Conservation (phyloP, 1,139 yeast species). For the Lodderomyces oxycetoniae region DNA sequence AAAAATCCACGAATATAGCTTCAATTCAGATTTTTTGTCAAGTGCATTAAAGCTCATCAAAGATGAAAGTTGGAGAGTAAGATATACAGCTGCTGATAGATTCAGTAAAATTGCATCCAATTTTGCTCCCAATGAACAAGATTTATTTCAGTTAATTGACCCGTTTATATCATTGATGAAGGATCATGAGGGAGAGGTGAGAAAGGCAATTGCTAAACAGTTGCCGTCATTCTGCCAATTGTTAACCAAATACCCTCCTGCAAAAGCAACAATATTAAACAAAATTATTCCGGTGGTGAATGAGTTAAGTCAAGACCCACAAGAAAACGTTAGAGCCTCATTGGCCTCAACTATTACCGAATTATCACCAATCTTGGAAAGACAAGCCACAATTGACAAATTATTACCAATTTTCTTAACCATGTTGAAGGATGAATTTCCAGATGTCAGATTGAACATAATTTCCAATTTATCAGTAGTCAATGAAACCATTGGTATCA, state of each 20-base stretch:
- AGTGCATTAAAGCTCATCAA: conserved; percentile 60
- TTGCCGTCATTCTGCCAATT: conserved; percentile 72
- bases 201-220: conserved; percentile 91
- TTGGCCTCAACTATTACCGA: conserved; percentile 85
- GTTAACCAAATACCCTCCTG: conserved; percentile 38
- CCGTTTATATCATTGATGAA: conserved; percentile 75
- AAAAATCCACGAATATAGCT: conserved; percentile 50
- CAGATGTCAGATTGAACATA: conserved; percentile 92
- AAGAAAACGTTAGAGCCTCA: conserved; percentile 90
- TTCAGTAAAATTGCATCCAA: conserved; percentile 70
- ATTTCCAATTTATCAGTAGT: conserved; percentile 89
- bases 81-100: conserved; percentile 95
- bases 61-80: conserved; percentile 97
- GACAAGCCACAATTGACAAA: conserved; percentile 76
- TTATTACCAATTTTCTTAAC: conserved; percentile 83
- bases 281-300: conserved; percentile 82
- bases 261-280: conserved; percentile 53
- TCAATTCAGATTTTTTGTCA: conserved; percentile 56
- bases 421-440: conserved; percentile 95
- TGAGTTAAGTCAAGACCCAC: conserved; percentile 82
- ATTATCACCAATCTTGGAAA: conserved; percentile 81
- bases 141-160: conserved; percentile 54
- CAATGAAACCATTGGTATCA: conserved; percentile 91
- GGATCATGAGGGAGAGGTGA: conserved; percentile 94
- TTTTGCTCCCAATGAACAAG: conserved; percentile 52